phyloP scores from a whole-genome alignment of 2,329 filamentous ascomycete species.

The Nothopassalora personata region DNA sequence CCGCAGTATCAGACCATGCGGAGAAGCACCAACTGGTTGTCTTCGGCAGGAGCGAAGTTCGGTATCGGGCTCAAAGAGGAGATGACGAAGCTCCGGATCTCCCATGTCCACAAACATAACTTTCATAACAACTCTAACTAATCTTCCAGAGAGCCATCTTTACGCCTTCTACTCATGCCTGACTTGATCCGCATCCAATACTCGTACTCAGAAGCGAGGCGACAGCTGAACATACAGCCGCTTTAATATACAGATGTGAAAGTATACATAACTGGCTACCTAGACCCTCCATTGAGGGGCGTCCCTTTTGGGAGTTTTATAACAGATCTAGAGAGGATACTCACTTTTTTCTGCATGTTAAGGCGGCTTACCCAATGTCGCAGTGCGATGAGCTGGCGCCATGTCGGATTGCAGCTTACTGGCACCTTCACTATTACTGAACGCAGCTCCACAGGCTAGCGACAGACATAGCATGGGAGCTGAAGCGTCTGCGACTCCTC shows the following conservation, averaged over 20 bases:
- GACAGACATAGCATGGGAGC: neutral
- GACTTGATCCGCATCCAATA: no score
- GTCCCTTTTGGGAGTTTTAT: no score
- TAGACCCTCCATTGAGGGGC: no score
- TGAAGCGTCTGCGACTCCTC: neutral
- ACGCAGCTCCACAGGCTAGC: neutral
- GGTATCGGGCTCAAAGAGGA: neutral
- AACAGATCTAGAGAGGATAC: no score
- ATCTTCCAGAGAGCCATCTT: no score
- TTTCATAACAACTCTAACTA: no score
- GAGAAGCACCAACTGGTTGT: neutral
- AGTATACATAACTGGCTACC: no score
- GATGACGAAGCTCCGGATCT: neutral
- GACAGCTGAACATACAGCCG: no score
- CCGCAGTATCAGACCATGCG: neutral
- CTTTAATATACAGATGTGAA: no score
- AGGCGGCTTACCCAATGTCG: no score
- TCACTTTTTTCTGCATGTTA: neutral
- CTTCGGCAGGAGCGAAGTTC: neutral
- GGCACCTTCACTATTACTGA: neutral
- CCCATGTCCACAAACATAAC: neutral
- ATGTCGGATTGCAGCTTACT: slow-evolving; percentile 12
- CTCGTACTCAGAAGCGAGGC: no score
- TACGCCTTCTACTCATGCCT: no score
- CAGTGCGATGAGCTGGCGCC: slow-evolving; percentile 15